Evolutionary conservation across 176 grass and related monocot genomes (phyloP).

Genomic region (Alopecurus myosuroides): DNA sequence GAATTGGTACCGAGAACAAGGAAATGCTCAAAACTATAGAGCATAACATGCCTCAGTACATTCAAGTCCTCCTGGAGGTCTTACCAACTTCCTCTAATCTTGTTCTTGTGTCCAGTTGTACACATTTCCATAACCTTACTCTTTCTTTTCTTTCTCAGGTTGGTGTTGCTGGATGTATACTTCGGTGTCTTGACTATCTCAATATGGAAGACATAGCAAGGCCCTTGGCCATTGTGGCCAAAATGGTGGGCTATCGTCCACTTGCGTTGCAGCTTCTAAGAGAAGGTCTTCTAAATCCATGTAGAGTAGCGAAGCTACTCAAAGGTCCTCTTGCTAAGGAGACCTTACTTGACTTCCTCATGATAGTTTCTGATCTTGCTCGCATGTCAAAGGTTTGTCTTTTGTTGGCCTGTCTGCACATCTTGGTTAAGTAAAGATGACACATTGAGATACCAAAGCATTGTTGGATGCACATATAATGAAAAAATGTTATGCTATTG

Average conservation of each 20-base stretch:
- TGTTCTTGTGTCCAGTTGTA: not conserved
- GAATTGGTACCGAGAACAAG: constrained; percentile 71
- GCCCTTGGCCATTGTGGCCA: constrained; percentile 84
- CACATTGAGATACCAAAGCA: not conserved
- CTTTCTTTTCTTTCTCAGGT: constrained; percentile 37
- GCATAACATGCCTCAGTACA: constrained; percentile 63
- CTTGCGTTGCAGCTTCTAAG: constrained; percentile 70
- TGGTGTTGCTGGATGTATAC: constrained; percentile 60
- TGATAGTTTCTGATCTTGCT: constrained; percentile 98
- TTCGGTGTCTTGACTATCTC: constrained; percentile 68
- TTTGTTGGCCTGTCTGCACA: not conserved
- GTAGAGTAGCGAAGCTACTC: constrained; percentile 56
- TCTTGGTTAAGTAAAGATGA: not conserved
- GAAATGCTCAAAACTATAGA: constrained; percentile 79
- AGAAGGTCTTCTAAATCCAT: constrained; percentile 82
- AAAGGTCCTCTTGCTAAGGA: constrained; percentile 51
- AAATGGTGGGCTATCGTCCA: constrained; percentile 86
- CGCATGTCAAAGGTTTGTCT: constrained; percentile 92
- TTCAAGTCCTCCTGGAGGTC: constrained; percentile 82
- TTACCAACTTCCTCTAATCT: not conserved
- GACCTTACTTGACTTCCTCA: constrained; percentile 84
- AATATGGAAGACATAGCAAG: constrained; percentile 60
- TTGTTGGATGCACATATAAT: constrained; percentile 1
- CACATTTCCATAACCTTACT: constrained; percentile 20
- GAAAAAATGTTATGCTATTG: constrained; percentile 1